phyloP scores from a whole-genome alignment of 1,284 basidiomycete genomes.

The Veloboletus limbatus region DNA sequence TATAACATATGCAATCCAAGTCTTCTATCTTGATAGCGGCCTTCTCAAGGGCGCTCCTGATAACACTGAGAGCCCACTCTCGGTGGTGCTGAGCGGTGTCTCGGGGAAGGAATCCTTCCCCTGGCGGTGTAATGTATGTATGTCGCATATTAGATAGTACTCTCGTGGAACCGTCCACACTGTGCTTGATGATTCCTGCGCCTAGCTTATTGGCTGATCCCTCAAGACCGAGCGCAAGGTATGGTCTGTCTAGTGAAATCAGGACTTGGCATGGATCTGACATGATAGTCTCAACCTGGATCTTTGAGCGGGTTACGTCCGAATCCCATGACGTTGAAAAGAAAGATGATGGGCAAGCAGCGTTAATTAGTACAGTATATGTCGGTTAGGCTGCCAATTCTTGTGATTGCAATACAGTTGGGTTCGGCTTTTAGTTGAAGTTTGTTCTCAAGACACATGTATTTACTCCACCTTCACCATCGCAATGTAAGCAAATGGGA shows the following conservation, averaged over 20 bases:
- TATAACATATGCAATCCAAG: conserved; percentile 95
- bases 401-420: too few species aligned
- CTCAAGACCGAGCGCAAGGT: conserved; percentile 84
- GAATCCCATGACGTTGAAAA: conserved; percentile 18
- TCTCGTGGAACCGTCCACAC: conserved; percentile 59
- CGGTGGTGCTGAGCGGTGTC: conserved; percentile 97
- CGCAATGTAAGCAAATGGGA: not conserved
- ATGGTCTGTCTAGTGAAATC: conserved; percentile 49
- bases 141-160: conserved; percentile 88
- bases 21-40: conserved; percentile 73
- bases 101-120: conserved; percentile 93
- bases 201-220: conserved; percentile 98
- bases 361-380: too few species aligned
- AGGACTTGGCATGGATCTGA: conserved; percentile 11
- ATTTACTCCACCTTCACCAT: not conserved
- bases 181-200: conserved; percentile 90
- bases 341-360: too few species aligned
- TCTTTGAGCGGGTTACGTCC: conserved; percentile 29
- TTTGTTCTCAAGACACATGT: too few species aligned
- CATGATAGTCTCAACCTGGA: conserved; percentile 33
- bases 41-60: conserved; percentile 76
- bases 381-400: too few species aligned
- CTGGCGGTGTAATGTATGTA: conserved; percentile 97
- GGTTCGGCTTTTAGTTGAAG: too few species aligned
- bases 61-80: conserved; percentile 85